phyloP scores from a whole-genome alignment of 2,329 filamentous ascomycete genomes.

The Ustulina deusta region DNA sequence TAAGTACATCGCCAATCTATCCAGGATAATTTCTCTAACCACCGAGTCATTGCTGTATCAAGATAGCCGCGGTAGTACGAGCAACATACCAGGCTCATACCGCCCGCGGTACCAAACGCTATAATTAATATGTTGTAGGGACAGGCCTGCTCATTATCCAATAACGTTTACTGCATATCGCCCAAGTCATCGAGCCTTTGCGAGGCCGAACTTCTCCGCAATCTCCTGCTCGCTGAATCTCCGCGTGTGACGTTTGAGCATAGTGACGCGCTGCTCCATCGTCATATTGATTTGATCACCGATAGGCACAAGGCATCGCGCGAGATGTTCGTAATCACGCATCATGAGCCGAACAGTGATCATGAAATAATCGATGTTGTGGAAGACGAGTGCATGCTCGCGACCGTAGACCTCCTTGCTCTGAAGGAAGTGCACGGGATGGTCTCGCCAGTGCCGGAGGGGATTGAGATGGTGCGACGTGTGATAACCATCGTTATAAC shows the following conservation, averaged over 20 bases:
- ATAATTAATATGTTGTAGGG: not conserved
- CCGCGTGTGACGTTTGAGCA: slow-evolving; percentile 74
- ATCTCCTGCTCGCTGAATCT: slow-evolving; percentile 76
- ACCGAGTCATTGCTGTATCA: not conserved
- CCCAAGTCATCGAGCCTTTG: slow-evolving; percentile 23
- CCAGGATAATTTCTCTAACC: not conserved
- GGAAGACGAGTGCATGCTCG: slow-evolving; percentile 79
- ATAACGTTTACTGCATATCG: not conserved
- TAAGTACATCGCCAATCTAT: not conserved
- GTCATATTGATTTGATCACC: slow-evolving; percentile 76
- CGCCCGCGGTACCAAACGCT: not conserved
- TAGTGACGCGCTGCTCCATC: slow-evolving; percentile 70
- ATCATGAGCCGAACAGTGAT: slow-evolving; percentile 75
- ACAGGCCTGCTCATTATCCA: not conserved
- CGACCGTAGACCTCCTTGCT: slow-evolving; percentile 74
- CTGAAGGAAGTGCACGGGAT: slow-evolving; percentile 78
- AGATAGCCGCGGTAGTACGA: not conserved
- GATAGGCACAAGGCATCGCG: slow-evolving; percentile 78
- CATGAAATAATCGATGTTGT: slow-evolving; percentile 84
- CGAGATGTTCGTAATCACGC: slow-evolving; percentile 78
- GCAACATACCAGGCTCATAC: not conserved
- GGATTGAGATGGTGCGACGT: slow-evolving; percentile 85
- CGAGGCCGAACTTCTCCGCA: slow-evolving; percentile 62
- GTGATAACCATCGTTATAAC: slow-evolving; percentile 86
- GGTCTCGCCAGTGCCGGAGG: slow-evolving; percentile 83